Evolutionary conservation across 106 monocot species (phyloP).

Genomic region (Chionographis japonica): DNA sequence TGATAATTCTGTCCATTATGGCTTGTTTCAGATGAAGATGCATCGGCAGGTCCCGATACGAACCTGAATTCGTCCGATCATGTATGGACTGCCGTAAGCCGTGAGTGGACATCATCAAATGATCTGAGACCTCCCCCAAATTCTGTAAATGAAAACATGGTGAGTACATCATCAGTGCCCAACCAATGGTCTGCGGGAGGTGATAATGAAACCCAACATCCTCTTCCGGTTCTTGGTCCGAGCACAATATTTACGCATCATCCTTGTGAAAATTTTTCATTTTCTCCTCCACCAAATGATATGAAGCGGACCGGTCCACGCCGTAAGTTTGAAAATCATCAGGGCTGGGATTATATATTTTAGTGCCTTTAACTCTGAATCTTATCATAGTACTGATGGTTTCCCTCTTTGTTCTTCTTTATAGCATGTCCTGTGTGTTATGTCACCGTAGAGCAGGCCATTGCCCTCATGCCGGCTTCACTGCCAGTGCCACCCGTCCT

Average conservation of each 20-base stretch:
- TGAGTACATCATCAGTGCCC: neutral
- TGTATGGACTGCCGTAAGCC: slow-evolving; percentile 9
- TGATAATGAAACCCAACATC: slow-evolving; percentile 6
- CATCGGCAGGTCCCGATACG: slow-evolving; percentile 28
- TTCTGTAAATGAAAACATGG: slow-evolving; percentile 13
- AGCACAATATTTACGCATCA: slow-evolving; percentile 21
- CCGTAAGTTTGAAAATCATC: slow-evolving; percentile 40
- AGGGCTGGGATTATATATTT: neutral
- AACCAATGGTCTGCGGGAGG: neutral
- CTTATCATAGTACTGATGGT: slow-evolving; percentile 4
- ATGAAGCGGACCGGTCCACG: slow-evolving; percentile 52
- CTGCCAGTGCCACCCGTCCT: slow-evolving; percentile 67
- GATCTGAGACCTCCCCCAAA: slow-evolving; percentile 6
- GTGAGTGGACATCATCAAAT: slow-evolving; percentile 7
- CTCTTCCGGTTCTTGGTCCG: slow-evolving; percentile 5
- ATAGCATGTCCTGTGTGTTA: slow-evolving; percentile 90
- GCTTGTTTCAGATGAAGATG: slow-evolving; percentile 40
- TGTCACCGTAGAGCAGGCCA: slow-evolving; percentile 71
- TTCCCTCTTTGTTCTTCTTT: slow-evolving; percentile 14
- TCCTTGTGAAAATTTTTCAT: slow-evolving; percentile 49
- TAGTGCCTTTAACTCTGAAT: neutral
- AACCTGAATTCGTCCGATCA: slow-evolving; percentile 27
- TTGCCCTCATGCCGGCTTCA: slow-evolving; percentile 52
- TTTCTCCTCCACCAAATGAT: slow-evolving; percentile 30
- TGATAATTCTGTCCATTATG: neutral